Base-by-base conservation (phyloP, 2,329 filamentous ascomycete species). In the Aspergillus sp. region DNA sequence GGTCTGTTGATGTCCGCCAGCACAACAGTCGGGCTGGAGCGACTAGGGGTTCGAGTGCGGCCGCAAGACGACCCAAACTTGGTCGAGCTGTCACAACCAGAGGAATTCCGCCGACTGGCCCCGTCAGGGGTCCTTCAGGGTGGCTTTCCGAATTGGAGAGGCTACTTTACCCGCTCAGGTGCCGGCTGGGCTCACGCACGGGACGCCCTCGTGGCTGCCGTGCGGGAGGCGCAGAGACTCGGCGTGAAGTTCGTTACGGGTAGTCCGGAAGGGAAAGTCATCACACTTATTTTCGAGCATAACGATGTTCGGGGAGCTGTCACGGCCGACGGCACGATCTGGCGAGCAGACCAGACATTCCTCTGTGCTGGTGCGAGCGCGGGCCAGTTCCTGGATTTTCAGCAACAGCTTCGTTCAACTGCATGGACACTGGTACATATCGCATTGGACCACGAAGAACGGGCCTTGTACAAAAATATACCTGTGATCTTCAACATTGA, bases 121-220 rank as follows among this genome's bases (percentile, higher is more conserved):
- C 74, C 75, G 1, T 48, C 67, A 4, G 74, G 74, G 7, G 69
- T 77, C 0, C 55, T 74, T 43, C 70, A 68, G 7, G 71, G 72
- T 8, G 52, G 65, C 2, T 73, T 73, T 45, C 62, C 69, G 0
- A 63, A 62, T 5, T 74, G 73, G 72, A 60, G 60, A 53, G 73
- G 70, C 5, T 71, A 68, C 55, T 66, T 58, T 52, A 67, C 67
- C 51, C 57, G 61, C n/a, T 57, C 61, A 19, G 67, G 68, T 10
- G 73, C 73, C 9, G 76, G 76, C 3, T 79, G 75, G 74, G 72
- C 76, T 3, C 72, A 73, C 54, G 75, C 75, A 7, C 63, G 69
- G 6, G 70, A 72, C 34, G 71, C 73, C 1, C 53, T 78, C 32
- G 56, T 65, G 45, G 66, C 72, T 38, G 70, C 71, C 6, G 65